Percentiles rank a stretch among this genome's conserved stretches.
Conservation (phyloP, 495 filamentous ascomycete genomes). For the Xylaria flabelliformis region DNA sequence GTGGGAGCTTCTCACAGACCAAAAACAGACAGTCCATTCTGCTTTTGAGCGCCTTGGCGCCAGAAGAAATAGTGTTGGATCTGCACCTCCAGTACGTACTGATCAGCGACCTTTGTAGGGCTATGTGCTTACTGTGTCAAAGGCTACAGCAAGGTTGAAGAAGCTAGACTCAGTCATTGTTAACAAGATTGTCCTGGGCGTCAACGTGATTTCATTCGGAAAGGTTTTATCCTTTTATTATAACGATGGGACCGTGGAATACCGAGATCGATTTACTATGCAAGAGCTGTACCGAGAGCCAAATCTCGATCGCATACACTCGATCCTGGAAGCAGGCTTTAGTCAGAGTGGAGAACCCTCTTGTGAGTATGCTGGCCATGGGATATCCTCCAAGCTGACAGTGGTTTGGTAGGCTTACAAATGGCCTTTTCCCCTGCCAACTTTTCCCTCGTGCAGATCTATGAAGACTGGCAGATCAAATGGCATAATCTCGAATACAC, state of each 20-base stretch:
- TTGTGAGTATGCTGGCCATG: constrained; percentile 31
- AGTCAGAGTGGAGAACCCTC: constrained; percentile 32
- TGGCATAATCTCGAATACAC: constrained; percentile 68
- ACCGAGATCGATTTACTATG: constrained; percentile 76
- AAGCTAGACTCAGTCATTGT: constrained; percentile 68
- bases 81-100: constrained; percentile 48
- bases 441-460: constrained; percentile 68
- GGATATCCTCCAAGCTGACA: constrained; percentile 24
- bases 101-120: neutral
- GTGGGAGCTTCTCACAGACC: constrained; percentile 73
- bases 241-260: constrained; percentile 78
- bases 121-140: constrained; percentile 26
- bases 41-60: constrained; percentile 76
- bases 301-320: constrained; percentile 63
- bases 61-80: constrained; percentile 62
- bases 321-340: constrained; percentile 37
- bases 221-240: constrained; percentile 71
- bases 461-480: constrained; percentile 68
- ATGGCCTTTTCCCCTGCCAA: constrained; percentile 77
- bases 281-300: constrained; percentile 64
- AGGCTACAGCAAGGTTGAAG: constrained; percentile 67
- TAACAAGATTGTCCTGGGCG: constrained; percentile 70
- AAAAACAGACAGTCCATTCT: constrained; percentile 66
- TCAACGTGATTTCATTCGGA: constrained; percentile 69
- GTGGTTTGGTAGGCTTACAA: constrained; percentile 60